These are phyloP conservation scores for Fusarium sp. DNA, from an alignment of 2,329 filamentous ascomycete species.

Conservation along the genomic window DNA sequence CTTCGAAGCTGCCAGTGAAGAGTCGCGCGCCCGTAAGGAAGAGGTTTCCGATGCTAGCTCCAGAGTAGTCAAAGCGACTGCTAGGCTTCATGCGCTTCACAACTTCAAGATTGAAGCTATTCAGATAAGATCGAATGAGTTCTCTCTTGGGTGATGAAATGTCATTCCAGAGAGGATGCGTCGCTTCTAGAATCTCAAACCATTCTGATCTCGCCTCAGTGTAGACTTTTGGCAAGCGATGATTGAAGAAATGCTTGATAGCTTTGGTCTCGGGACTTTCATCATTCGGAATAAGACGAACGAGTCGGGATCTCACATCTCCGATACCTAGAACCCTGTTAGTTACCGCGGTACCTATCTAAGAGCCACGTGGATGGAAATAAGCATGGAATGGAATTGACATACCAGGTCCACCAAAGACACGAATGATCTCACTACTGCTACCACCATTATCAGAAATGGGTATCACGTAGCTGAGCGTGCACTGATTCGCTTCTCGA, in stretches of 20 bases:
- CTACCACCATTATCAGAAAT: conserved; percentile 97
- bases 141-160: conserved; percentile 80
- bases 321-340: conserved; percentile 64
- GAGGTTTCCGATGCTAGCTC: conserved; percentile 81
- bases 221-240: conserved; percentile 73
- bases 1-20: conserved; percentile 93
- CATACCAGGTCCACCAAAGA: conserved; percentile 90
- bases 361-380: conserved; percentile 18
- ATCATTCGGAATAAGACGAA: conserved; percentile 83
- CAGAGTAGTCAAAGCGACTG: conserved; percentile 81
- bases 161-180: conserved; percentile 79
- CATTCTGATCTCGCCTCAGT: conserved; percentile 81
- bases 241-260: conserved; percentile 87
- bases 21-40: conserved; percentile 87
- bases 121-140: conserved; percentile 81
- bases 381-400: neutral
- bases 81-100: conserved; percentile 79
- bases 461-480: conserved; percentile 87
- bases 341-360: conserved; percentile 13
- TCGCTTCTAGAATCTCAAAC: conserved; percentile 88
- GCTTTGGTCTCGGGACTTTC: conserved; percentile 75
- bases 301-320: conserved; percentile 71
- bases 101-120: conserved; percentile 81
- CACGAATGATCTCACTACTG: conserved; percentile 91
- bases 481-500: conserved; percentile 72